A percentile compares a stretch with the other conserved stretches of the same genome.
These are phyloP conservation scores for Boletus rufocinnamomeus DNA, from an alignment of 768 basidiomycete species.

Conservation along the genomic window DNA sequence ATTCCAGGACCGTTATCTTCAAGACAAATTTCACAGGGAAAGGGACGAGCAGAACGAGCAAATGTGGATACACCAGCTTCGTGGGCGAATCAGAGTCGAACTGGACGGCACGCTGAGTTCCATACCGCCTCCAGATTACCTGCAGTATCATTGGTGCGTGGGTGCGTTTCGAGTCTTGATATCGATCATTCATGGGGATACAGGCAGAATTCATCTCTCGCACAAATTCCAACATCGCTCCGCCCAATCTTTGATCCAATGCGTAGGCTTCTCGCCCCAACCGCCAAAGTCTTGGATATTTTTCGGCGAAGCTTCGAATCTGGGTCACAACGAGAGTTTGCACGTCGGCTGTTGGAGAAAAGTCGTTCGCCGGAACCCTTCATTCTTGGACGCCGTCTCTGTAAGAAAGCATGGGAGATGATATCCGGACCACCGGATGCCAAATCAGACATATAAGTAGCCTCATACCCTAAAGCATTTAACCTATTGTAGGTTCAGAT, in stretches of 20 bases:
- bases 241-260: constrained; percentile 56
- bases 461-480: constrained; percentile 25
- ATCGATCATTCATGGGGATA: neutral
- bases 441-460: constrained; percentile 26
- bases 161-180: constrained; percentile 25
- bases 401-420: constrained; percentile 42
- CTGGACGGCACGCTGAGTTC: constrained; percentile 35
- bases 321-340: constrained; percentile 62
- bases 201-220: constrained; percentile 54
- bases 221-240: constrained; percentile 59
- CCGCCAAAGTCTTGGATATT: constrained; percentile 51
- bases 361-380: constrained; percentile 63
- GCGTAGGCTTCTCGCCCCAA: constrained; percentile 57
- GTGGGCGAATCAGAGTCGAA: constrained; percentile 26
- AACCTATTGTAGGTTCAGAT: constrained; percentile 12
- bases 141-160: constrained; percentile 38
- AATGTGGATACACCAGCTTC: constrained; percentile 36
- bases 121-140: constrained; percentile 22
- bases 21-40: constrained; percentile 40
- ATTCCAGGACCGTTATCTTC: constrained; percentile 42
- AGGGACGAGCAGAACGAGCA: constrained; percentile 56
- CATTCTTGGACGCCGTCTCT: constrained; percentile 41
- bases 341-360: constrained; percentile 61
- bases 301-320: constrained; percentile 54
- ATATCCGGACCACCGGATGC: constrained; percentile 34